Base-by-base conservation (phyloP, 805 yeast species). In the Komagataella phaffii region DNA sequence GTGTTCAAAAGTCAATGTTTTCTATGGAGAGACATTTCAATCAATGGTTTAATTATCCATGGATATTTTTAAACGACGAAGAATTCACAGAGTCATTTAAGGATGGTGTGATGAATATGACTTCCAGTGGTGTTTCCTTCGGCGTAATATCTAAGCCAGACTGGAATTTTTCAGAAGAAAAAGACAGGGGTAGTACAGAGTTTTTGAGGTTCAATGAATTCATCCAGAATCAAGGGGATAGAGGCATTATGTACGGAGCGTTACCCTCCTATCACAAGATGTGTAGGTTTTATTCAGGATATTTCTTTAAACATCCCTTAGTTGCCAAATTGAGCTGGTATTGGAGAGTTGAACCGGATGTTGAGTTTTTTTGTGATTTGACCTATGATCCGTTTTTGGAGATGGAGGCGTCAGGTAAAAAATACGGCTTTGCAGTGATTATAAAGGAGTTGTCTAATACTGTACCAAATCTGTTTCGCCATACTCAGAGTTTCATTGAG, bases 341-440 rank as follows among this genome's bases (percentile, higher is more conserved):
- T 67, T 90, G 97, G 96, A 75, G 98, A 52, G 88, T 93, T 10
- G 99, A 93, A 65, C 98, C 98, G 3, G 85, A 85, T 56, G 93
- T 91, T 45, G 83, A 86, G 57, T 88, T 88, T 62, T 88, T 75
- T 63, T 91, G 99, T 67, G 97, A 91, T 64, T 66, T 89, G 51
- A 84, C 96, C 0, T 88, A 90, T 66, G 98, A 91, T 66, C 96
- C 96, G 12, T 93, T 91, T 61, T 57, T 74, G 14, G 88, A 85
- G 59, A 88, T 91, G 97, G 77, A 77, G 50, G 71, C 70, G 49
- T 60, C 63, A 53, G 76, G 79, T 47, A 90, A 90, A 65, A 77
- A 75, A 57, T 90, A 90, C 61, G 98, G 96, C 0, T 93, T 87
- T 64, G 88, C 88, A 6, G 80, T 91, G 18, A 70, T 87, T 52